A percentile compares a stretch with the other conserved stretches of the same genome.
These are phyloP conservation scores for Aspergillus bombycis DNA, from an alignment of 2,329 filamentous ascomycete genomes.

Conservation along the genomic window DNA sequence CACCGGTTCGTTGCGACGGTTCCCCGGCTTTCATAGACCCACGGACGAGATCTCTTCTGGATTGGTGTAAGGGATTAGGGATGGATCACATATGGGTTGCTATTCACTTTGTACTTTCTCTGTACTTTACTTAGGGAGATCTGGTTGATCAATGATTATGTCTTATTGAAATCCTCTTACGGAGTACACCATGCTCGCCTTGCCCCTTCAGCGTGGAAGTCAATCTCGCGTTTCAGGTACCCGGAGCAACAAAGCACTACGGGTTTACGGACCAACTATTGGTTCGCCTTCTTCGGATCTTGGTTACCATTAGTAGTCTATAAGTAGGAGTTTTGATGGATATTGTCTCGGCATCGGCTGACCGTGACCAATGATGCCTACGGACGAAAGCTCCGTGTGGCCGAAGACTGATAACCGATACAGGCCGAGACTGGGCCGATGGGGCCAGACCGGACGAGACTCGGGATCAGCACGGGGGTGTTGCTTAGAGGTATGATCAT, in stretches of 20 bases:
- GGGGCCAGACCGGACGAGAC: constrained; percentile 15
- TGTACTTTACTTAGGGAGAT: constrained; percentile 4
- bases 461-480: constrained; percentile 14
- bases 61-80: constrained; percentile 16
- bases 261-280: neutral
- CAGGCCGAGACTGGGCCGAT: constrained; percentile 33
- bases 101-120: constrained; percentile 2
- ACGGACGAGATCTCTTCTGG: constrained; percentile 8
- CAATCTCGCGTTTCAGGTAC: neutral
- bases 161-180: neutral
- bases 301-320: neutral
- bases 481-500: neutral
- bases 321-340: neutral
- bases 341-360: neutral
- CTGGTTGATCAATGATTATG: constrained; percentile 4
- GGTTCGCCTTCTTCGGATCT: neutral
- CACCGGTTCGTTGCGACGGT: neutral
- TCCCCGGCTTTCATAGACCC: constrained; percentile 1
- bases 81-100: constrained; percentile 5
- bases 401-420: constrained; percentile 39
- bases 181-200: neutral
- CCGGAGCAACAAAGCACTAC: neutral
- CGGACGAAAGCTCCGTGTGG: constrained; percentile 37
- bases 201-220: too few species aligned
- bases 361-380: neutral